Base-by-base conservation (phyloP, 208 protist species). In the Leishmania tropica region DNA sequence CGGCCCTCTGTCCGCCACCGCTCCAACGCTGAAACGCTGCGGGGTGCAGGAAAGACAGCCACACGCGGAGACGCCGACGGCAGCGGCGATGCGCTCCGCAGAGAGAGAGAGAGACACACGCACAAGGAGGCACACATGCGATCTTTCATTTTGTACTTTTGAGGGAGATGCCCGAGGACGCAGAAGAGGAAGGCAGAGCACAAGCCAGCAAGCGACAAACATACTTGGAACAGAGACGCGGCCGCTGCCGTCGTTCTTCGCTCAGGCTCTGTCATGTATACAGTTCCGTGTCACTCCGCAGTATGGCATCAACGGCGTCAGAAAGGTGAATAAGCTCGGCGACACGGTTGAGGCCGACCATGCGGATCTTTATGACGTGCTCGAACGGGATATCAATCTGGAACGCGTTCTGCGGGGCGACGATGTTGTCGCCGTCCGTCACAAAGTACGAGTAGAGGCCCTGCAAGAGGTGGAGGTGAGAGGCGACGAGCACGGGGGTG, bases 401-500 rank as follows among this genome's bases (percentile, higher is more conserved):
- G 77, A 94, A 92, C 4, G 95, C 93, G 78, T 95, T 84, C 77
- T 97, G 93, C 40, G 95, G 95, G 1, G 90, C 89, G 1, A 96
- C 89, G 13, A 89, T 81, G 24, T 84, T 88, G 65, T 88, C 90
- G 71, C 91, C 90, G 15, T 94, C 88, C 24, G 93, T 93, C n/a
- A 95, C 92, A 85, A 96, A 97, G 84, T 94, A 97, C 6, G 95
- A 94, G 79, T 95, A 95, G 31, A 97, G 87, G 0, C 95, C 95
- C 76, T 97, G 95, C 47, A 97, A 83, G 24, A 97, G 84, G 37
- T 88, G 86, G 62, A 95, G 76, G 85, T 97, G 95, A 8, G 95
- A 96, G 56, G 93, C 88, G 1, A 97, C 93, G 13, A 97, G 88
- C 75, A 97, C 89, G 0, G 93, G 92, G 4, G 85, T 83, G 37